A percentile compares a stretch with the other conserved stretches of the same genome.
Evolutionary conservation across 306 rosid genomes (phyloP).

Genomic region (Argentina anserina): DNA sequence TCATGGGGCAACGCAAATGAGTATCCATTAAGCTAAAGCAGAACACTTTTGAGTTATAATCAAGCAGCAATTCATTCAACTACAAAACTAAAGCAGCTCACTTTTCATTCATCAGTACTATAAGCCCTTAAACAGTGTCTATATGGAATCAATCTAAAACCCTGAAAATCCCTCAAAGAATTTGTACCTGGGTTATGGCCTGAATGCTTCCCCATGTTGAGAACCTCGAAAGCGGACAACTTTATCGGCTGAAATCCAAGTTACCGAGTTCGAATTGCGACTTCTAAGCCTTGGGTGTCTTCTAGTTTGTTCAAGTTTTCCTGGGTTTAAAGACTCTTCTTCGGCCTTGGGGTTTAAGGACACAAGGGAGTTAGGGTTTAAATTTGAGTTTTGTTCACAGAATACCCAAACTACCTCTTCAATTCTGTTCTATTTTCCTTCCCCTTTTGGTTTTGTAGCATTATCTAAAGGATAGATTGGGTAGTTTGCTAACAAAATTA

Average conservation of each 20-base stretch:
- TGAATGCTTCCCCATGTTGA: slow-evolving; percentile 10
- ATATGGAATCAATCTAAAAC: background rate
- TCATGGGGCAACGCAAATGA: background rate
- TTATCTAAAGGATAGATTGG: too few species aligned
- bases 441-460: too few species aligned
- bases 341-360: background rate
- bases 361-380: background rate
- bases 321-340: background rate
- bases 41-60: background rate
- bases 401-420: too few species aligned
- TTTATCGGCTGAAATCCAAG: background rate
- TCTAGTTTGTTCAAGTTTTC: background rate
- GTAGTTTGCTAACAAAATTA: too few species aligned
- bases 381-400: too few species aligned
- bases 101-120: background rate
- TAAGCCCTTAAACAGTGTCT: background rate
- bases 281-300: background rate
- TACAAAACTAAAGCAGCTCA: background rate
- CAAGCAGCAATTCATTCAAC: background rate
- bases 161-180: background rate
- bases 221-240: background rate
- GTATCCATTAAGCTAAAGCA: background rate
- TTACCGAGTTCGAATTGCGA: background rate
- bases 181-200: background rate
- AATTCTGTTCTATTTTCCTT: too few species aligned